phyloP scores from a whole-genome alignment of 2,329 filamentous ascomycete genomes.

The Rasamsonia emersonii region DNA sequence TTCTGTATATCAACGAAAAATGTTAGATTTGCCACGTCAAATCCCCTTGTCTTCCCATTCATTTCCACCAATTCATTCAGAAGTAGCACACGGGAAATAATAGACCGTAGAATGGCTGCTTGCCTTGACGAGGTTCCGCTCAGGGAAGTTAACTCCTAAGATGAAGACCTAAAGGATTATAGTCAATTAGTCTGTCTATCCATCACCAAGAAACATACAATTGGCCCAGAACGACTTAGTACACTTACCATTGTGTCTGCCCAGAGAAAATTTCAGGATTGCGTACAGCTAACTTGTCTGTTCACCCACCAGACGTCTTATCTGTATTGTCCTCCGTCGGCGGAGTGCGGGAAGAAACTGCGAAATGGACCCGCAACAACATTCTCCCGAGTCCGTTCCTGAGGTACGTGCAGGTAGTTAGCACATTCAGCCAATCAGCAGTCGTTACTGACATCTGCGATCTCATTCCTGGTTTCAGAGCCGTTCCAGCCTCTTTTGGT shows the following conservation, averaged over 20 bases:
- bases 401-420: not conserved
- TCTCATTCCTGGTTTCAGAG: no score
- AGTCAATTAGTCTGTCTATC: not conserved
- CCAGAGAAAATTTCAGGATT: no score
- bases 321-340: not conserved
- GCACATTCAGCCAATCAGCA: conserved; percentile 4
- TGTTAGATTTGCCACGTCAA: conserved; percentile 2
- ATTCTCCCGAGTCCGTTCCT: conserved; percentile 23
- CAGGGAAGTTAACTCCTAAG: conserved; percentile 76
- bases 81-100: no score
- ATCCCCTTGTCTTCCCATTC: not conserved
- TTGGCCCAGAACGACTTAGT: not conserved
- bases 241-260: conserved; percentile 23
- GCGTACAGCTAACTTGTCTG: no score
- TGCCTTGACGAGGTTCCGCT: conserved; percentile 76
- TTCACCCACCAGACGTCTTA: no score
- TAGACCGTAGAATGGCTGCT: conserved; percentile 14
- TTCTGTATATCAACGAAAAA: conserved; percentile 19
- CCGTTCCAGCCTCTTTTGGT: conserved; percentile 10
- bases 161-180: conserved; percentile 62
- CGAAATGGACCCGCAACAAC: conserved; percentile 23
- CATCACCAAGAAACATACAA: not conserved
- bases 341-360: conserved; percentile 23
- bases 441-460: conserved; percentile 12
- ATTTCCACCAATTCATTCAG: no score